A percentile compares a stretch with the other conserved stretches of the same genome.
phyloP scores from a whole-genome alignment of 2,329 filamentous ascomycete species.

The Xylaria sp. region DNA sequence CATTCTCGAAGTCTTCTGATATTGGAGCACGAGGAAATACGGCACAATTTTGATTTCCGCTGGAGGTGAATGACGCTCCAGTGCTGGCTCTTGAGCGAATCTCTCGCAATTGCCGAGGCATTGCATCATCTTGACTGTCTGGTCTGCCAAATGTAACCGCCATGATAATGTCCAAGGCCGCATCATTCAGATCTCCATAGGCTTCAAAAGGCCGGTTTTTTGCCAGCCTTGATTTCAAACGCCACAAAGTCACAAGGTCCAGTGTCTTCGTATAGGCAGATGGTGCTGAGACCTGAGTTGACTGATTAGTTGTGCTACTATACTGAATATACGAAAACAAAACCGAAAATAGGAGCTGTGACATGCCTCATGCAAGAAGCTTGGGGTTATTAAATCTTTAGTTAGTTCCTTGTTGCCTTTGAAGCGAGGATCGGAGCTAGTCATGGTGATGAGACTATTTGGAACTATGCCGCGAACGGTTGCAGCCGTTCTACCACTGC shows the following conservation, averaged over 20 bases:
- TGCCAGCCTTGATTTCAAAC: slow-evolving; percentile 45
- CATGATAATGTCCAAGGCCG: slow-evolving; percentile 51
- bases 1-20: not conserved
- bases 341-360: not conserved
- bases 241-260: slow-evolving; percentile 41
- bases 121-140: slow-evolving; percentile 7
- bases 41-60: not conserved
- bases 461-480: slow-evolving; percentile 38
- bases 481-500: slow-evolving; percentile 41
- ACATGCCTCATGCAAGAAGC: slow-evolving; percentile 47
- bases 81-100: not conserved
- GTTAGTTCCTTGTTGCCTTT: slow-evolving; percentile 50
- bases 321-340: not conserved
- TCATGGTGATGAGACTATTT: slow-evolving; percentile 51
- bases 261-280: not conserved
- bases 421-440: slow-evolving; percentile 48
- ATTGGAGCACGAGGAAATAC: not conserved
- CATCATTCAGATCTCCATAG: slow-evolving; percentile 47
- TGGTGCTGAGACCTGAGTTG: not conserved
- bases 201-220: slow-evolving; percentile 48
- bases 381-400: slow-evolving; percentile 52
- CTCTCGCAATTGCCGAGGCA: not conserved
- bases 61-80: not conserved
- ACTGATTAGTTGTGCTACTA: not conserved
- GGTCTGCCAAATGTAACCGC: slow-evolving; percentile 48